Evolutionary conservation across 2,329 filamentous ascomycete genomes (phyloP).

Genomic region (Dothideomycetes sp.): DNA sequence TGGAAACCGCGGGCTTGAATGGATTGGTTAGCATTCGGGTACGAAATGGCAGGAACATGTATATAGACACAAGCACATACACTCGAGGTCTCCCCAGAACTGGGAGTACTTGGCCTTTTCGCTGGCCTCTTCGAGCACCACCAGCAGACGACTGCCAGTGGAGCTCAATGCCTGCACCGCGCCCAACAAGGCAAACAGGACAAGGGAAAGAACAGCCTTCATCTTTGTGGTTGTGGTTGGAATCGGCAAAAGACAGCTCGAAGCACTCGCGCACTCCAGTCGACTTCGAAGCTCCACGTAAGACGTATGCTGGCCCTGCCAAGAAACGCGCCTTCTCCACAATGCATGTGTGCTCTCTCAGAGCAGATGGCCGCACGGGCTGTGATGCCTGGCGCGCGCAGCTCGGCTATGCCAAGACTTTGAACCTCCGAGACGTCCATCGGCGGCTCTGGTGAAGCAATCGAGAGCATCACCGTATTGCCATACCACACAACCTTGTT

Average conservation of each 20-base stretch:
- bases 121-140: conserved; percentile 70
- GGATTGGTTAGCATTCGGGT: not conserved
- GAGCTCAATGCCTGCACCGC: conserved; percentile 67
- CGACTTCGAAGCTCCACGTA: no score
- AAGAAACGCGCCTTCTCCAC: no score
- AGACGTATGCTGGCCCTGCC: no score
- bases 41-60: not conserved
- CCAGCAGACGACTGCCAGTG: conserved; percentile 68
- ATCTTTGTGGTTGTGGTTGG: conserved; percentile 16
- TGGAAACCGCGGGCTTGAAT: conserved; percentile 67
- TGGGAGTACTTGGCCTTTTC: conserved; percentile 76
- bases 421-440: no score
- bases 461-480: no score
- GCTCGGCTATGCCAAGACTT: no score
- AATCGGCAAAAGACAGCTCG: not conserved
- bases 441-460: no score
- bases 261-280: no score
- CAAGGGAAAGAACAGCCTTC: conserved; percentile 21
- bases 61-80: conserved; percentile 33
- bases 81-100: conserved; percentile 62
- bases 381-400: no score
- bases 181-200: conserved; percentile 55
- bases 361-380: no score
- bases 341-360: no score
- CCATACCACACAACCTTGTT: no score